Base-by-base conservation (phyloP, 140 eudicot species). In the Oenanthe javanica region DNA sequence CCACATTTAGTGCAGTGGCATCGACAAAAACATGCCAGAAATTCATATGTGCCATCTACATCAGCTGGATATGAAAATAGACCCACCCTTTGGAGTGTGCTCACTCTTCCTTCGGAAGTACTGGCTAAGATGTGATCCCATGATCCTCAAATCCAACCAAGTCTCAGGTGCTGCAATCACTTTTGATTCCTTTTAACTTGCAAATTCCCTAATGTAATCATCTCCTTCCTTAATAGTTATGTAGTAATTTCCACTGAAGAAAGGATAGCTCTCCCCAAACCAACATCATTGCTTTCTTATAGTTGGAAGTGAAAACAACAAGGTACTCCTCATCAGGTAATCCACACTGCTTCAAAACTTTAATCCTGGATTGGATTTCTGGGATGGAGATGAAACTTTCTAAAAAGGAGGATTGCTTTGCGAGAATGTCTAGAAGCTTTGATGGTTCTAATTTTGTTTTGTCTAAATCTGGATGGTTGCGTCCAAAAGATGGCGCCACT, bases 221-320 rank as follows among this genome's bases (percentile, higher is more conserved):
- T 10, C 80, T 36, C 89, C 90, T 80, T 91, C 90, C 40, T 84
- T 86, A 2, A 91, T 78, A 10, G 96, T 89, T 89, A 91, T 87
- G 83, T 91, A 91, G 78, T 72, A 82, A 71, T 91, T 91, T 79
- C 93, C 96, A 61, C 87, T 83, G 87, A 87, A 91, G 71, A 91
- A 91, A 3, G 93, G 96, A 81, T 91, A 91, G 83, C 96, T 89
- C 78, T 91, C 96, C n/a, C 96, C 96, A 9, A 91, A n/a, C 91
- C 79, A 91, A 83, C 96, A 91, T 91, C 96, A 91, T 87, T 61
- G 96, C 96, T 49, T 91, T 93, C 21, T 85, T 75, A 54, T 87
- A 91, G 74, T 72, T 89, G 21, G 92, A 84, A 52, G 90, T 86
- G 84, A 91, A 91, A 21, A 91, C 83, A 47, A 91, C 96, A 23